phyloP scores from a whole-genome alignment of 2,329 filamentous ascomycete species.

The Fusarium dimerum region DNA sequence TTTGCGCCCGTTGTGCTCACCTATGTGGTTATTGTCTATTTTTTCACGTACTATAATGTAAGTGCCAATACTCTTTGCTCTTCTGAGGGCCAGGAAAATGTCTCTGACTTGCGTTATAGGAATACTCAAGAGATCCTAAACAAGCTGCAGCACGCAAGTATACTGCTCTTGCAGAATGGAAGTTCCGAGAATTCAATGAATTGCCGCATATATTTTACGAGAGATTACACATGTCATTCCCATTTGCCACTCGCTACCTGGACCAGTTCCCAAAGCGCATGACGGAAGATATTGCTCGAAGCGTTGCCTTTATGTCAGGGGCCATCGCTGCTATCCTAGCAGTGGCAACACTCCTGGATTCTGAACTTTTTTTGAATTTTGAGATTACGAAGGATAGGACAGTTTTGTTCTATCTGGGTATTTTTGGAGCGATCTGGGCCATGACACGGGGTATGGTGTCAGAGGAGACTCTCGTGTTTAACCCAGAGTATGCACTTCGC shows the following conservation, averaged over 20 bases:
- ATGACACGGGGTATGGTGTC: constrained; percentile 80
- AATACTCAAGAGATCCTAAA: constrained; percentile 93
- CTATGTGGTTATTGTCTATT: constrained; percentile 84
- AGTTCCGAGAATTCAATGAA: constrained; percentile 98
- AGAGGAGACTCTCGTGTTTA: constrained; percentile 85
- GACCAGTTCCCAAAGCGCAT: constrained; percentile 97
- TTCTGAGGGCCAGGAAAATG: too few species aligned
- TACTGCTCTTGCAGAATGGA: constrained; percentile 94
- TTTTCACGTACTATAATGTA: constrained; percentile 93
- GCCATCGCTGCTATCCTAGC: constrained; percentile 84
- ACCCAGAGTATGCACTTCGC: constrained; percentile 84
- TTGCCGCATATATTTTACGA: constrained; percentile 89
- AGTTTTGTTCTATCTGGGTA: constrained; percentile 84
- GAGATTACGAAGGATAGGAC: constrained; percentile 88
- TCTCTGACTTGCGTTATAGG: constrained; percentile 47
- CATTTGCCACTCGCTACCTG: constrained; percentile 87
- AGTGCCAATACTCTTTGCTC: constrained; percentile 30
- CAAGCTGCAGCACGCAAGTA: constrained; percentile 82
- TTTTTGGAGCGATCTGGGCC: constrained; percentile 83
- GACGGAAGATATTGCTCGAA: constrained; percentile 80
- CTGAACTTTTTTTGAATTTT: constrained; percentile 87
- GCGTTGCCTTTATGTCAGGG: constrained; percentile 84
- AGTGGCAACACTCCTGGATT: constrained; percentile 81
- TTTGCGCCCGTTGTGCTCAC: constrained; percentile 85
- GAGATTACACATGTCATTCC: constrained; percentile 90